phyloP scores from a whole-genome alignment of 2,329 filamentous ascomycete genomes.

The Sporothrix brunneoviolacea region DNA sequence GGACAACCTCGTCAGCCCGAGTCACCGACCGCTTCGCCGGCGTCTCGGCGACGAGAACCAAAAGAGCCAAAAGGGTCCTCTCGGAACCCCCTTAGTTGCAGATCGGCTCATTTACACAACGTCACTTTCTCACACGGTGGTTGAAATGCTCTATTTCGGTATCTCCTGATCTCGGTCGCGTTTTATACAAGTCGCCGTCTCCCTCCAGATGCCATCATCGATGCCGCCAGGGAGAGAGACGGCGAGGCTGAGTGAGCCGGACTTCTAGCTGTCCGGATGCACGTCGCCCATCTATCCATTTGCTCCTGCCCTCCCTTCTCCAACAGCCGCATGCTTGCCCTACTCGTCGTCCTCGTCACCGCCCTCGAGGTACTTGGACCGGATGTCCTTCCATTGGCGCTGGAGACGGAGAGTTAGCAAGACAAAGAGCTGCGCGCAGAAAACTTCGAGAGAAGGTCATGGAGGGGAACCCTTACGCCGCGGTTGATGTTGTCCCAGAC shows the following conservation, averaged over 20 bases:
- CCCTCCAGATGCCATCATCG: background rate
- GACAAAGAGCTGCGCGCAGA: background rate
- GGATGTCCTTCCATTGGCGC: constrained; percentile 99
- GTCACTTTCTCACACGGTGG: too few species aligned
- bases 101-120: too few species aligned
- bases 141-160: constrained; percentile 1
- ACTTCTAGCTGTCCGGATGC: background rate
- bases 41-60: too few species aligned
- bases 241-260: too few species aligned
- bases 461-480: constrained; percentile 57
- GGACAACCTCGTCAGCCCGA: too few species aligned
- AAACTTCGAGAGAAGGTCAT: too few species aligned
- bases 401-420: constrained; percentile 32
- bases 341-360: constrained; percentile 62
- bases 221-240: background rate
- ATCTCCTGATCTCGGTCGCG: background rate
- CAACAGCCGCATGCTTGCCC: background rate
- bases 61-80: too few species aligned
- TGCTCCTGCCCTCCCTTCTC: too few species aligned
- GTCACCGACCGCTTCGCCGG: too few species aligned
- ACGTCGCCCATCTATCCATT: background rate
- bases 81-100: too few species aligned
- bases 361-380: constrained; percentile 72
- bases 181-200: constrained; percentile 5
- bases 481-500: constrained; percentile 88